Conservation (phyloP, 2,329 filamentous ascomycete species). For the Sordariomycetes sp. region DNA sequence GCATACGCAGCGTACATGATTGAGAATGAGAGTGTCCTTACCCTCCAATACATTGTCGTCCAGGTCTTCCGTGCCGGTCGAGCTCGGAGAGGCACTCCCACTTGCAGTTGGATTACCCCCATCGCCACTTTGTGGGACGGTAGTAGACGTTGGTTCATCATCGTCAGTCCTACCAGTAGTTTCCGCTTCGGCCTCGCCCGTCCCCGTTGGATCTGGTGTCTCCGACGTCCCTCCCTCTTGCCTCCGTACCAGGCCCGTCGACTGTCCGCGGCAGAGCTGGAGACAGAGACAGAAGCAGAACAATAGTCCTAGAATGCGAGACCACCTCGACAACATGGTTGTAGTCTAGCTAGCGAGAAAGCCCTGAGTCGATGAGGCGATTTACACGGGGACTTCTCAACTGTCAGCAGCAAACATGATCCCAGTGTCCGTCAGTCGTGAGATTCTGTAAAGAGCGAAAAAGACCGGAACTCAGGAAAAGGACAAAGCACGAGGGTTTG, state of each 20-base stretch:
- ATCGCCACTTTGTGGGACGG: not conserved
- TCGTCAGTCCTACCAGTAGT: not conserved
- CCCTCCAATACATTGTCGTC: not conserved
- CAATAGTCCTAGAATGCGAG: constrained; percentile 10
- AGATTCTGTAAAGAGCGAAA: not conserved
- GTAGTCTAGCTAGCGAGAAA: not conserved
- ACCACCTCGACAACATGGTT: constrained; percentile 4
- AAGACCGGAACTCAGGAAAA: not conserved
- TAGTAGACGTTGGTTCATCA: not conserved
- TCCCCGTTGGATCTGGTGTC: not conserved
- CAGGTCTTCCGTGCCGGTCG: not conserved
- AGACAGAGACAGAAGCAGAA: constrained; percentile 23
- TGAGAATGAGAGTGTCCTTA: not conserved
- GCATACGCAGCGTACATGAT: constrained; percentile 5
- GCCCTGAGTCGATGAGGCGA: not conserved
- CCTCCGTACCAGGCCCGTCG: constrained; percentile 16
- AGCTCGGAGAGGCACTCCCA: not conserved
- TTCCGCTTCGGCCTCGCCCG: not conserved
- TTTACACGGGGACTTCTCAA: not conserved
- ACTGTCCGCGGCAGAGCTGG: constrained; percentile 21
- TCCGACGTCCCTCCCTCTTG: constrained; percentile 14
- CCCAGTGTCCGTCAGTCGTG: not conserved
- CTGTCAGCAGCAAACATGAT: constrained; percentile 1
- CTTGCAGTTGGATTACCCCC: not conserved
- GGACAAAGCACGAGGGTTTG: not conserved